Evolutionary conservation across 2,329 filamentous ascomycete genomes (phyloP), one percentile per base, ranked within the genome.

Genomic region (Diplodia corticola): DNA sequence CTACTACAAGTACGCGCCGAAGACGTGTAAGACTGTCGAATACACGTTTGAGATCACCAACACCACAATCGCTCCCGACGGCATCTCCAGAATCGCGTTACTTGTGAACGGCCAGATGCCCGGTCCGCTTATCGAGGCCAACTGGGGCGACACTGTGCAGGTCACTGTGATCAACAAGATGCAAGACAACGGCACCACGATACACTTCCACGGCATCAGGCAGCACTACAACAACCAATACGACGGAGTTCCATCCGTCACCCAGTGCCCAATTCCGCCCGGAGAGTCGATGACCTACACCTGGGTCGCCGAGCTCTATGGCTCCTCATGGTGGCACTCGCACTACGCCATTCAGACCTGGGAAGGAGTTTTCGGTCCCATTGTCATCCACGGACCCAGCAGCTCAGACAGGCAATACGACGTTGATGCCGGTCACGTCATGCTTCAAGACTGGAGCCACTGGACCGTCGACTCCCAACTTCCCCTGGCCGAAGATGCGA

Each of bases 181-280:
- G 76, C 76, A 77, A 7, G 73, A 81, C 68, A 89, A 89, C 68
- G 86, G 86, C 37, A 89, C 86, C 5, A 81, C 81, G 9, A 84
- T 89, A n/a, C 88, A 90, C 71, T 89, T 82, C 77, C 87, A 90
- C 70, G 88, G 84, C 0, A 65, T 90, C 37, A 82, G 85, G 6
- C 86, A 89, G 71, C 79, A 82, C 67, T 77, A 81, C 71, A 85
- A 80, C 53, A 84, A 83, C 69, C 77, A 82, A 53, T 78, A 84
- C 68, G 87, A 89, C 69, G 88, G 88, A 49, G 85, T 87, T 3
- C 78, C 79, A 20, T 80, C 80, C 17, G 70, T 81, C 37, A 80
- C 79, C 5, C 76, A 80, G 69, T 80, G 79, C 68, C 78, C 77
- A 0, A 57, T 75, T 26, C 15, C 55, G 20, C 51, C 51, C 30